Evolutionary conservation across 2,329 filamentous ascomycete species (phyloP), one percentile per base, ranked within the genome.

Genomic region (Colletotrichum truncatum): DNA sequence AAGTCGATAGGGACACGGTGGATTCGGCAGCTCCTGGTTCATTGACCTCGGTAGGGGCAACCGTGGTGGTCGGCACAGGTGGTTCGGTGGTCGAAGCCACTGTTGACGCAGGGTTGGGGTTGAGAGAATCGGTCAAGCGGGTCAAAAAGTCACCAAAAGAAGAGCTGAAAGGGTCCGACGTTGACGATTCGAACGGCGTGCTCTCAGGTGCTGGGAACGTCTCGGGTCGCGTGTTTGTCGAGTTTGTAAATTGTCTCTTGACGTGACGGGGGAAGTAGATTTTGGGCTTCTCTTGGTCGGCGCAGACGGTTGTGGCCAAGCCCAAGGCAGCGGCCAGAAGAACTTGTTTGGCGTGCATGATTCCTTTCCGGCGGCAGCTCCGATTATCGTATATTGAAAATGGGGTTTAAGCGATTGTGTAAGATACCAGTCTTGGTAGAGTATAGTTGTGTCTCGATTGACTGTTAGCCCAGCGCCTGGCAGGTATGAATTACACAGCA

Each of bases 211-310:
- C 70, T n/a, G 72, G 70, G 51, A 72, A 70, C 2, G 70, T 64
- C 16, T 68, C 70, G 26, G 70, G 58, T 54, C 73, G 73, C 39
- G 78, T 78, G 66, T 74, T 72, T n/a, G 81, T 82, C 12, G 73
- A 74, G 71, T 85, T 85, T 66, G 71, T 70, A 56, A 82, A 78
- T 64, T 84, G 78, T 58, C 85, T 81, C 76, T 84, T 88, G 70
- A 89, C 78, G 43, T 87, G 80, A 60, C 83, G 80, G 11, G 87
- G 87, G 67, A 85, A 88, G 73, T 88, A 89, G 71, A 87, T 85
- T 72, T 80, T 82, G 16, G 85, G 85, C 67, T 78, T 77, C 36
- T 74, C 70, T 58, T 83, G 78, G 21, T 82, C 83, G 68, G 76
- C 76, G 60, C 77, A 80, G n/a, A 79, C 72, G 4, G 82, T 78